Evolutionary conservation across 1,284 basidiomycete genomes (phyloP).

Genomic region (Chalciporus sp.): DNA sequence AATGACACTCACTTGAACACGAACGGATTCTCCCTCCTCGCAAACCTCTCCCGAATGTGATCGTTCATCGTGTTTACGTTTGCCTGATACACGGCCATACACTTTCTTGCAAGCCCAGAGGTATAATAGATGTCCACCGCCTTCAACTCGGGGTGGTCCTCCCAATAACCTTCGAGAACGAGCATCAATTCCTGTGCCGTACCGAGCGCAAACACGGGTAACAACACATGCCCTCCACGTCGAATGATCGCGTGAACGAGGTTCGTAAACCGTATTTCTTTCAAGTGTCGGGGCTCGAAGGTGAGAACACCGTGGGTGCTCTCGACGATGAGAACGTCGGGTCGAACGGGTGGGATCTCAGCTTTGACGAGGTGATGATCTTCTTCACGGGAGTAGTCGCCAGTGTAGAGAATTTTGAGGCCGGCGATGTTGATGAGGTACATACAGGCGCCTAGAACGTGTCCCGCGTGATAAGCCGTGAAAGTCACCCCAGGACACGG

Average conservation of each 20-base stretch:
- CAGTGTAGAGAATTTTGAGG: conserved; percentile 94
- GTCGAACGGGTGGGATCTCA: conserved; percentile 88
- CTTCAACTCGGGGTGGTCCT: conserved; percentile 93
- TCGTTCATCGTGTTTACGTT: conserved; percentile 97
- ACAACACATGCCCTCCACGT: conserved; percentile 90
- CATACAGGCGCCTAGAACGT: conserved; percentile 98
- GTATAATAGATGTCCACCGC: conserved; percentile 97
- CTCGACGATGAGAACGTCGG: conserved; percentile 97
- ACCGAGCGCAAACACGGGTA: conserved; percentile 94
- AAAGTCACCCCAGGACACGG: conserved; percentile 91
- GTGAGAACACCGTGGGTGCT: conserved; percentile 99
- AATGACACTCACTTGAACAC: conserved; percentile 68
- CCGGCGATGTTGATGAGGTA: conserved; percentile 98
- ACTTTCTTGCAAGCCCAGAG: conserved; percentile 94
- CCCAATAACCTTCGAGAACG: conserved; percentile 98
- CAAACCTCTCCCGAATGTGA: conserved; percentile 87
- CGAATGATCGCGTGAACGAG: conserved; percentile 91
- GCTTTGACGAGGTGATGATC: conserved; percentile 97
- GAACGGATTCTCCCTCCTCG: conserved; percentile 91
- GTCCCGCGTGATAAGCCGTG: conserved; percentile 97
- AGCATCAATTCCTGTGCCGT: conserved; percentile 95
- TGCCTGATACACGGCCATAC: conserved; percentile 99
- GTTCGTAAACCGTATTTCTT: conserved; percentile 90
- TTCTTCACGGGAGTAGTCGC: conserved; percentile 98
- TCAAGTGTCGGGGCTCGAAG: conserved; percentile 88